Base-by-base conservation (phyloP, 2,329 filamentous ascomycete genomes). In the Tolypocladium ovalisporum region DNA sequence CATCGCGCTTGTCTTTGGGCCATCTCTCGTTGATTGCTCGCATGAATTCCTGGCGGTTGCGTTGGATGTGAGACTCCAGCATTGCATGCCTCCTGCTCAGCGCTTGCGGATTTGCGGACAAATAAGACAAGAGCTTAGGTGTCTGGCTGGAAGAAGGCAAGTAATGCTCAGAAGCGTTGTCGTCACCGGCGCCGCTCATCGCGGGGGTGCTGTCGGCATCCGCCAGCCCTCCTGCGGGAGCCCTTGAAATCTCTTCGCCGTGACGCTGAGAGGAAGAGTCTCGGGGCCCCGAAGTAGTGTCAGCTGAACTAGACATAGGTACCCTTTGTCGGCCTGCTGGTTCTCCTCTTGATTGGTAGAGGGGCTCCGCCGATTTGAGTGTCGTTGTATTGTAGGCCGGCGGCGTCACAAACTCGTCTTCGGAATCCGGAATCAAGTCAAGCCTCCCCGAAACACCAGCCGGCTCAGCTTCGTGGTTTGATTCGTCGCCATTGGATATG, bases 371-470 rank as follows among this genome's bases (percentile, higher is more conserved):
- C 19, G 52, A 44, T 1, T 24, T 22, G 10, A 44, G 9, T 19
- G 32, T 17, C 32, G 57, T 51, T 1, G 40, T 59, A 24, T 63
- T 65, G 53, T 62, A 63, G 19, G 67, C 68, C 24, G 64, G 70
- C 64, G 56, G 65, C 59, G 64, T 78, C 42, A 78, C 62, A 47
- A 76, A 78, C 49, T 83, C 80, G 49, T 83, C 81, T 51, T 84
- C 81, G 0, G 81, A 84, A 62, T 84, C 81, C 55, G 78, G 73
- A 44, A 84, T 77, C 37, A 72, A 69, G 35, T 73, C 69, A 56
- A 72, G 62, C 24, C 42, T 61, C 51, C 55, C 54, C 2, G 36
- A 19, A 24, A 35, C 24, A 10, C 37, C 49, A 17, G 51, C 36
- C 37, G n/a, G 32, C 54, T 24, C 27, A 13, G 34, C 32, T 17